These are phyloP conservation scores for Medicago arabica DNA, from an alignment of 306 rosid genomes.

Conservation along the genomic window DNA sequence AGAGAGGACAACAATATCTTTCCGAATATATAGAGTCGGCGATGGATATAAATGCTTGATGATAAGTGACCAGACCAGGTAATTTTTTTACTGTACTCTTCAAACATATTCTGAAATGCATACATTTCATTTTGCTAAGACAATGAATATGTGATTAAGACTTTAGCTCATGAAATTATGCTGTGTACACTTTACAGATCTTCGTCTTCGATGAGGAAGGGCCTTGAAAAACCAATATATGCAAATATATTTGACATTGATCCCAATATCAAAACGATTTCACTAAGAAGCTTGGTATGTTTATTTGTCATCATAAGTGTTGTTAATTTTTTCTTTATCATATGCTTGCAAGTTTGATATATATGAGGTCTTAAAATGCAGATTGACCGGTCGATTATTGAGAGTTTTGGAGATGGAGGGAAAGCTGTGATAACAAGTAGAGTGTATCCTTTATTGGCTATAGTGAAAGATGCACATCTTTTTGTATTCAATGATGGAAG, in stretches of 20 bases:
- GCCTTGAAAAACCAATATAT: slow-evolving; percentile 58
- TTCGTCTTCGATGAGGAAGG: slow-evolving; percentile 58
- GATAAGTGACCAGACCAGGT: slow-evolving; percentile 18
- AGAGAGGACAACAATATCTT: neutral
- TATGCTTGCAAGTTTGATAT: neutral
- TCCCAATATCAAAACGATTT: slow-evolving; percentile 44
- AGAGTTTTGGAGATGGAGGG: slow-evolving; percentile 36
- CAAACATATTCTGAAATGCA: neutral
- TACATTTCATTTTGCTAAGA: neutral
- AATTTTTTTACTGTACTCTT: neutral
- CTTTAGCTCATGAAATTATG: neutral
- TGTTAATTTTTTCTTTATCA: neutral
- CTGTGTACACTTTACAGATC: slow-evolving; percentile 52
- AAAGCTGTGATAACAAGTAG: slow-evolving; percentile 29
- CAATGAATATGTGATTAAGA: neutral
- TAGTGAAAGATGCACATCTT: slow-evolving; percentile 18
- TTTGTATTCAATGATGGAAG: slow-evolving; percentile 19
- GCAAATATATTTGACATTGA: slow-evolving; percentile 64
- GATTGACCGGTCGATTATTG: slow-evolving; percentile 6
- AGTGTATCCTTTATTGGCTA: slow-evolving; percentile 7
- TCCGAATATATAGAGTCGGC: neutral
- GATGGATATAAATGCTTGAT: slow-evolving; percentile 7
- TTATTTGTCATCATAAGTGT: neutral
- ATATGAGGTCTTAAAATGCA: neutral
- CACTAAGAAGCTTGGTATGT: slow-evolving; percentile 74